A percentile compares a stretch with the other conserved stretches of the same genome.
Conservation (phyloP, 208 protist species). For the Trypanosoma caninum region DNA sequence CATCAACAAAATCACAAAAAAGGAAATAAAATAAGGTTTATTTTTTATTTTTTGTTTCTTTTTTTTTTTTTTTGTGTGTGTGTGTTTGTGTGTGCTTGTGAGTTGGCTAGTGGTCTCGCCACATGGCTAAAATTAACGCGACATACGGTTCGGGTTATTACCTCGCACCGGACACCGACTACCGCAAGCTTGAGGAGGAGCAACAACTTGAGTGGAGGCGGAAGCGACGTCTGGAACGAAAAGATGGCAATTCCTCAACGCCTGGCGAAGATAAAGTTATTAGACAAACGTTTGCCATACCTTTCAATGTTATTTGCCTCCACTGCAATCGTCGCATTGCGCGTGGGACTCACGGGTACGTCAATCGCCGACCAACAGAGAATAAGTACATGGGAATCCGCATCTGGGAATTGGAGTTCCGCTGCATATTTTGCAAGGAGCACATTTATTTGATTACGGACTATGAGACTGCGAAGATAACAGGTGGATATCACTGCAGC, state of each 20-base stretch:
- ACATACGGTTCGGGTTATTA: constrained; percentile 87
- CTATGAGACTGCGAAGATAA: constrained; percentile 74
- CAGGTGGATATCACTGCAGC: constrained; percentile 74
- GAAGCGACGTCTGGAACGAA: constrained; percentile 23
- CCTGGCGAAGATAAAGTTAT: constrained; percentile 27
- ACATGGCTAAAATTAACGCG: constrained; percentile 86
- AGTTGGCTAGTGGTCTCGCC: neutral
- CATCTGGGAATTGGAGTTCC: constrained; percentile 79
- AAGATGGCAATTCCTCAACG: neutral
- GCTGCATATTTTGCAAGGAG: constrained; percentile 66
- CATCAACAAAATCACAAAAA: no score
- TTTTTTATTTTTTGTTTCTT: constrained; percentile 15
- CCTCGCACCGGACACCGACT: constrained; percentile 74
- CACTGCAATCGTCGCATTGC: constrained; percentile 66
- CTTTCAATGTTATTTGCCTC: constrained; percentile 72
- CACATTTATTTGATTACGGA: constrained; percentile 72
- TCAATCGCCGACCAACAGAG: constrained; percentile 61
- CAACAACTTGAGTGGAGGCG: constrained; percentile 43
- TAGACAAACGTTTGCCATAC: constrained; percentile 82
- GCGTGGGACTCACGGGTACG: constrained; percentile 81
- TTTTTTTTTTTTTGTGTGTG: constrained; percentile 9
- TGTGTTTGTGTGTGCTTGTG: neutral
- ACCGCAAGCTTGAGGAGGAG: constrained; percentile 75
- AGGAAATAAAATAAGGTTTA: neutral
- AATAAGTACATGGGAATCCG: constrained; percentile 67